phyloP scores from a whole-genome alignment of 192 early-diverging fungal species.

The Podila verticillata region DNA sequence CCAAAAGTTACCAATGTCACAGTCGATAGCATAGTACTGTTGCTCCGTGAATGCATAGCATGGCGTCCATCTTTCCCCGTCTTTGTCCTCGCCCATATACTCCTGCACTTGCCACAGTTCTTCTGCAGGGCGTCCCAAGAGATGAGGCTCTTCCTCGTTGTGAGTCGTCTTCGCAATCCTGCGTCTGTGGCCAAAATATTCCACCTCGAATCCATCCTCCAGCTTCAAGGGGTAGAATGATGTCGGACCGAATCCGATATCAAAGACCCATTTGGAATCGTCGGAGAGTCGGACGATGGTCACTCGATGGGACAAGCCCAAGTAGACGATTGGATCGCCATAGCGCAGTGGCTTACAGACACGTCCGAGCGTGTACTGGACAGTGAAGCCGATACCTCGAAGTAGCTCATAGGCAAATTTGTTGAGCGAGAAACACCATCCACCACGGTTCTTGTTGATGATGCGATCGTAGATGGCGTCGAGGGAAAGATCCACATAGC shows the following conservation, averaged over 20 bases:
- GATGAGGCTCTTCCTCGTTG: constrained; percentile 2
- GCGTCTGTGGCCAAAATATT: constrained; percentile 21
- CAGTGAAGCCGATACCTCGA: constrained; percentile 12
- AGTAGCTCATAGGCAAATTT: constrained; percentile 15
- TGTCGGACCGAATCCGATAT: constrained; percentile 24
- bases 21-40: constrained; percentile 17
- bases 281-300: constrained; percentile 15
- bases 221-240: constrained; percentile 10
- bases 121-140: constrained; percentile 7
- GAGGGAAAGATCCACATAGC: constrained; percentile 22
- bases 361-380: constrained; percentile 19
- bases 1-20: constrained; percentile 15
- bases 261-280: constrained; percentile 21
- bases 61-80: constrained; percentile 14
- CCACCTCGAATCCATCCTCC: constrained; percentile 14
- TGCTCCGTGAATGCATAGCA: constrained; percentile 20
- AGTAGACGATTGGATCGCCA: constrained; percentile 3
- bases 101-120: constrained; percentile 21
- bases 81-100: constrained; percentile 6
- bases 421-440: constrained; percentile 43
- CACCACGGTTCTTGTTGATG: constrained; percentile 24
- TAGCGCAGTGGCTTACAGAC: constrained; percentile 18
- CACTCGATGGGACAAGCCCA: constrained; percentile 15
- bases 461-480: constrained; percentile 28
- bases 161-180: constrained; percentile 7